Base-by-base conservation (phyloP, 202 grass and related monocot genomes). In the Setaria viridis region DNA sequence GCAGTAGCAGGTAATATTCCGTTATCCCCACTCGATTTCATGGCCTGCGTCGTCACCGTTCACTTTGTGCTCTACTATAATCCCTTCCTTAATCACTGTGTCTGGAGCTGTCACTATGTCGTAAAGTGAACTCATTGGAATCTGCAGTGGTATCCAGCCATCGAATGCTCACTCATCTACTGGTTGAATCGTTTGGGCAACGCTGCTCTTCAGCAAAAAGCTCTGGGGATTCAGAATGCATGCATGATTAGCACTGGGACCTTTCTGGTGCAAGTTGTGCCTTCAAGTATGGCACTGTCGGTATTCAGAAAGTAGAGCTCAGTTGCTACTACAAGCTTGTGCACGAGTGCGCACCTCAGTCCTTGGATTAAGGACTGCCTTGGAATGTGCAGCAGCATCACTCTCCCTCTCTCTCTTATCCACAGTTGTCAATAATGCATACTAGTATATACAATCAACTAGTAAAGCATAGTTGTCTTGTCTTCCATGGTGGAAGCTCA, bases 351-450 rank as follows among this genome's bases (percentile, higher is more conserved):
- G 32, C 69, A 74, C 21, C 69, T 42, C 17, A 25, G 29, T 15
- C 78, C 78, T 11, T 66, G 29, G 85, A 81, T 81, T 81, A 87
- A 87, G 78, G 77, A 14, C 85, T 66, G 20, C 78, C 78, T 75
- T 49, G 60, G 78, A 82, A 82, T 59, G 71, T 87, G 85, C 79
- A 67, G 13, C 12, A 51, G 35, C 49, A 55, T 41, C 39, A 41
- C 39, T 35, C 42, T 12, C 20, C 5, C 70, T 3, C 7, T 51
- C 25, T 21, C 54, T 47, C 59, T 67, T 63, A 76, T 43, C 70
- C 62, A 37, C 19, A 19, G 21, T 37, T 56, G 34, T 63, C 4
- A 43, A 67, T 63, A 54, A 62, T 54, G 7, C 6, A 3, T 13
- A 60, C 54, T 48, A 32, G 13, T 16, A 51, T 73, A 73, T 41